Evolutionary conservation across 2,329 filamentous ascomycete species (phyloP).

Genomic region (Arthrinium phaeospermum): DNA sequence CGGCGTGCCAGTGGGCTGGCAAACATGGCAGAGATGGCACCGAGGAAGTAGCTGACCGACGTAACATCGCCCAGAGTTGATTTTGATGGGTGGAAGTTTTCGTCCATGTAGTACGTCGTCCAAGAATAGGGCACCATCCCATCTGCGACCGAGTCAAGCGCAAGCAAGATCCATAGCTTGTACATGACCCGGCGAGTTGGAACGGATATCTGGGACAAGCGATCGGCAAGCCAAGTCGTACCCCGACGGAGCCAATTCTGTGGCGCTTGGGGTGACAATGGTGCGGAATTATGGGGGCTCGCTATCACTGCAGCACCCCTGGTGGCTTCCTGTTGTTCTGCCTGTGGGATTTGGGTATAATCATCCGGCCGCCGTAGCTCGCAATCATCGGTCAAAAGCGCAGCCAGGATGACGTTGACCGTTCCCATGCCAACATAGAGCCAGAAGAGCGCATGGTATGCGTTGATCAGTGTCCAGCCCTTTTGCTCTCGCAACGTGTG

Average conservation of each 20-base stretch:
- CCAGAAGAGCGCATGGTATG: constrained; percentile 54
- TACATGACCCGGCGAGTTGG: constrained; percentile 53
- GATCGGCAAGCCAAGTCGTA: constrained; percentile 31
- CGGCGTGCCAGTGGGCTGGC: constrained; percentile 61
- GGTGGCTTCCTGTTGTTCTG: constrained; percentile 29
- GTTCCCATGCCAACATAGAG: constrained; percentile 62
- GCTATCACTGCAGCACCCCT: neutral
- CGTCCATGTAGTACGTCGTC: constrained; percentile 64
- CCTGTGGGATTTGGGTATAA: constrained; percentile 39
- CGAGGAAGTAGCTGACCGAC: constrained; percentile 57
- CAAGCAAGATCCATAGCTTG: constrained; percentile 64
- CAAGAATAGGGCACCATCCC: constrained; percentile 69
- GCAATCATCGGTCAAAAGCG: constrained; percentile 48
- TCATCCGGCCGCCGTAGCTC: constrained; percentile 45
- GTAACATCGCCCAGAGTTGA: constrained; percentile 60
- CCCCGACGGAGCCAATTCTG: constrained; percentile 27
- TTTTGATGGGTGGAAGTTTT: constrained; percentile 53
- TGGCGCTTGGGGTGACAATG: constrained; percentile 17
- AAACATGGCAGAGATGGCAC: constrained; percentile 56
- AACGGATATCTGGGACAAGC: constrained; percentile 59
- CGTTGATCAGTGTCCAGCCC: constrained; percentile 29
- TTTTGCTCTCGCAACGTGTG: constrained; percentile 49
- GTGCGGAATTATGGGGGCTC: neutral
- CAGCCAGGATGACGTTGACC: constrained; percentile 59
- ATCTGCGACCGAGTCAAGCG: constrained; percentile 53